Conservation (phyloP, 1,139 yeast species). For the Lodderomyces theae region DNA sequence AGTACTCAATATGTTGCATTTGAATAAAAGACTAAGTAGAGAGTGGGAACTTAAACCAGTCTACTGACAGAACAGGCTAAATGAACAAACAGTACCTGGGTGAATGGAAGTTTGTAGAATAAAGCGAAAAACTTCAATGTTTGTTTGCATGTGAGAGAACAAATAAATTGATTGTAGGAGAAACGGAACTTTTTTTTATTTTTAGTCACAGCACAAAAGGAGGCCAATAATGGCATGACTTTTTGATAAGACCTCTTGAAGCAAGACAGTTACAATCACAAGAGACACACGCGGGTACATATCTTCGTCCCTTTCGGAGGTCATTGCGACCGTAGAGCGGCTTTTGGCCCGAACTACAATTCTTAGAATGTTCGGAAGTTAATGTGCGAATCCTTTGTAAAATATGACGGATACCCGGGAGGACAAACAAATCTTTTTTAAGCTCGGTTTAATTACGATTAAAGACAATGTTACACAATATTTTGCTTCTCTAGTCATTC, state of each 20-base stretch:
- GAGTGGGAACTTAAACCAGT: no score
- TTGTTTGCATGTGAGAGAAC: background rate
- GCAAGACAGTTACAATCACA: background rate
- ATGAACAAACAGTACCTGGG: background rate
- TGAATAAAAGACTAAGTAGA: no score
- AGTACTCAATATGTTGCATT: no score
- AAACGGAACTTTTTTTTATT: background rate
- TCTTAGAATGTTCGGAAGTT: background rate
- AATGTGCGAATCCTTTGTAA: background rate
- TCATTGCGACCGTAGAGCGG: no score
- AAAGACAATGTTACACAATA: background rate
- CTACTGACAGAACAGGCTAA: no score
- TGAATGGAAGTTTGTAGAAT: background rate
- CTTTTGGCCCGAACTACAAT: background rate
- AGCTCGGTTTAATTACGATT: constrained; percentile 2
- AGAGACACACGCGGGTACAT: background rate
- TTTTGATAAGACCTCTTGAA: no score
- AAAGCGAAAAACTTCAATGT: background rate
- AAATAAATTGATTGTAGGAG: background rate
- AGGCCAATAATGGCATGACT: constrained; percentile 2
- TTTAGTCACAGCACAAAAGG: background rate
- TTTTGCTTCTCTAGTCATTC: background rate
- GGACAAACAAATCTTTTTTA: background rate
- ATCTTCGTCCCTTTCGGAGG: background rate
- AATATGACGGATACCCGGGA: background rate